Evolutionary conservation across 805 yeast genomes (phyloP), one percentile per base, ranked within the genome.

Genomic region (Zygoascus ofunaensis): DNA sequence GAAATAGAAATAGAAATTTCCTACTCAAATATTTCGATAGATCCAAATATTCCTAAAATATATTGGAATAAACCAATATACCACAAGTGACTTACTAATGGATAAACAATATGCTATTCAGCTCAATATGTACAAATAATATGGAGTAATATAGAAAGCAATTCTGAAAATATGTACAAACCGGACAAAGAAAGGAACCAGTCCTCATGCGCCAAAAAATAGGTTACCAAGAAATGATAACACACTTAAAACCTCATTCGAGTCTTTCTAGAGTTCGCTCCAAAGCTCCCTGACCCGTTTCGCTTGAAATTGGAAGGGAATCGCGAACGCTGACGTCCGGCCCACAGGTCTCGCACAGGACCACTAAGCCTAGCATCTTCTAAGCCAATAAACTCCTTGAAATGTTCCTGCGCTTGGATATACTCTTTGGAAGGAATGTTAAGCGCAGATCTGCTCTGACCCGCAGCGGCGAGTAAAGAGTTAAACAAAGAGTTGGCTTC

Each of bases 221-320:
- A n/a, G n/a, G n/a, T n/a, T n/a, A n/a, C n/a, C n/a, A n/a, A n/a
- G n/a, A n/a, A n/a, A n/a, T n/a, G n/a, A n/a, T n/a, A 26, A 26
- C 30, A 7, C 10, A 24, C 26, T 46, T 46, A 56, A 58, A 59
- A 56, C 23, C 57, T 43, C 61, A 57, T 55, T 10, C 61, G 47
- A 26, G 51, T 39, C 26, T 44, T 37, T 18, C 61, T 51, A n/a
- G 37, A 19, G 15, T 57, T 52, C 14, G 56, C 52, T 15, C 55
- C 54, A 22, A 41, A 53, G 20, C 49, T 37, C 14, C 46, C 44
- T 7, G 44, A 42, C 12, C 45, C 45, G 23, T 19, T 22, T 3
- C 28, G 30, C 32, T 37, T 22, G 20, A 33, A n/a, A 23, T 24
- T 18, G 7, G 5, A 43, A 28, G 5, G 42, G 37, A 21, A 43